These are phyloP conservation scores for Metschnikowia drakensbergensis DNA, from an alignment of 805 yeast species.

Conservation along the genomic window DNA sequence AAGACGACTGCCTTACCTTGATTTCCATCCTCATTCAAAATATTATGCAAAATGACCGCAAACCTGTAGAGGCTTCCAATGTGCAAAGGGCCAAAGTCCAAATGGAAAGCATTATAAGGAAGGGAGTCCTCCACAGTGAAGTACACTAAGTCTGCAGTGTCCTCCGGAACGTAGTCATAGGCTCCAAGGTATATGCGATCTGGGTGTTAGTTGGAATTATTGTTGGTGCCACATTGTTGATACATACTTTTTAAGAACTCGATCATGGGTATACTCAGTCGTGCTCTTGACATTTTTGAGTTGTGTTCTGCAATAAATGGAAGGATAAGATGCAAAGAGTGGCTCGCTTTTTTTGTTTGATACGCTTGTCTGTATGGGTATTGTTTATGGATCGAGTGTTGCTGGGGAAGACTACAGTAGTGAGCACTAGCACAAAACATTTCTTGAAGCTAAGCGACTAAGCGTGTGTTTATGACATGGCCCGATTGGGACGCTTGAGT, in stretches of 20 bases:
- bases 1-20: conserved; percentile 87
- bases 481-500: conserved; percentile 4
- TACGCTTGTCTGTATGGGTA: background rate
- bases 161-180: conserved; percentile 72
- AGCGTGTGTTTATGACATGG: conserved; percentile 5
- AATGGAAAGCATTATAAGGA: conserved; percentile 91
- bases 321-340: background rate
- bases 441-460: conserved; percentile 1
- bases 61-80: conserved; percentile 90
- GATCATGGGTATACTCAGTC: conserved; percentile 31
- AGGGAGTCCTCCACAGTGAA: conserved; percentile 91
- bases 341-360: background rate
- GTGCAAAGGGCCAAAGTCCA: conserved; percentile 95
- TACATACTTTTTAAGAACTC: conserved; percentile 44
- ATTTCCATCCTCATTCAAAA: conserved; percentile 78
- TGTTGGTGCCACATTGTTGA: background rate
- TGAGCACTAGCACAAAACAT: conserved; percentile 7
- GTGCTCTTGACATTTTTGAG: conserved; percentile 7
- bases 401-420: background rate
- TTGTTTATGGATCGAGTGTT: conserved; percentile 1
- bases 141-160: conserved; percentile 70
- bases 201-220: conserved; percentile 26
- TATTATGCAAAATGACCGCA: conserved; percentile 91
- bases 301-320: background rate
- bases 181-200: conserved; percentile 86